Percentiles rank a stretch among this genome's conserved stretches.
Evolutionary conservation across 108 stramenopile genomes (phyloP).

Genomic region (Bacterosira constricta): DNA sequence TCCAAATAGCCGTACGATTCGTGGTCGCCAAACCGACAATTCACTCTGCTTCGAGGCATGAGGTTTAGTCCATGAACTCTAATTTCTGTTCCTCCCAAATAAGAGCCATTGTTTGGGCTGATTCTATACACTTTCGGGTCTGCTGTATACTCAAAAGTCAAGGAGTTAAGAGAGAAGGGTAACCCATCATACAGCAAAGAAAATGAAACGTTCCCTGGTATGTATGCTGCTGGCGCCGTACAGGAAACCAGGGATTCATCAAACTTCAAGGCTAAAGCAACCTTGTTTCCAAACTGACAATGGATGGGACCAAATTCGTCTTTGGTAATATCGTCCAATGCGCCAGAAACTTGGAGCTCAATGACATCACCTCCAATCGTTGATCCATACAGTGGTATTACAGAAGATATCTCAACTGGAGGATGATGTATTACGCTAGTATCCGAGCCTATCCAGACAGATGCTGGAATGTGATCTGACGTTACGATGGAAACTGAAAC

Average conservation of each 20-base stretch:
- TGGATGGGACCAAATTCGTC: not conserved
- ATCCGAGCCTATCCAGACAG: not conserved
- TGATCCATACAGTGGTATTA: not conserved
- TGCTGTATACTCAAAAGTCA: not conserved
- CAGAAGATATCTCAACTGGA: not conserved
- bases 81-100: not conserved
- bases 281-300: not conserved
- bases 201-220: not conserved
- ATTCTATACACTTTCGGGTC: not conserved
- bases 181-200: not conserved
- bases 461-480: not conserved
- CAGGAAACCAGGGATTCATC: not conserved
- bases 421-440: not conserved
- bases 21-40: not conserved
- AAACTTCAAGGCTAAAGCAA: not conserved
- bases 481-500: slow-evolving; percentile 2
- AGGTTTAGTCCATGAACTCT: not conserved
- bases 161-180: not conserved
- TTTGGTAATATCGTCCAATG: not conserved
- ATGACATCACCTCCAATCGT: not conserved
- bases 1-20: slow-evolving; percentile 5
- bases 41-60: not conserved
- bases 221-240: not conserved
- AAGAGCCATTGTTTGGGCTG: not conserved
- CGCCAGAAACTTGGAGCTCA: not conserved